phyloP scores from a whole-genome alignment of 2,329 filamentous ascomycete species.

The Paraconiothyrium sp. region DNA sequence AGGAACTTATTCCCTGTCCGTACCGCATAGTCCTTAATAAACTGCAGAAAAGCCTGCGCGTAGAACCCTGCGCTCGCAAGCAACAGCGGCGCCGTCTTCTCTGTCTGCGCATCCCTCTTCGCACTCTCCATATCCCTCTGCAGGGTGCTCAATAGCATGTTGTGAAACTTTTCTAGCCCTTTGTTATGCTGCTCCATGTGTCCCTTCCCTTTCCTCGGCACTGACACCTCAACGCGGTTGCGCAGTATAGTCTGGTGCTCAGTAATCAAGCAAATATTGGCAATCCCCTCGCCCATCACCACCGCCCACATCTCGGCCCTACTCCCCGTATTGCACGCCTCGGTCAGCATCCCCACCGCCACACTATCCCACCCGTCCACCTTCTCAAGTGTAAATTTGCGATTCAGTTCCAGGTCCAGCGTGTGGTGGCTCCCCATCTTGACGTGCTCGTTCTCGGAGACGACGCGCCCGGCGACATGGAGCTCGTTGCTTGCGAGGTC shows the following conservation, averaged over 20 bases:
- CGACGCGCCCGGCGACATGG: constrained; percentile 73
- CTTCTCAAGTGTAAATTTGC: constrained; percentile 90
- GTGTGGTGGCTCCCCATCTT: constrained; percentile 75
- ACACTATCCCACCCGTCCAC: constrained; percentile 87
- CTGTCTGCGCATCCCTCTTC: constrained; percentile 18
- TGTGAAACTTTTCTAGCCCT: constrained; percentile 80
- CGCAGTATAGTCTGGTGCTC: constrained; percentile 81
- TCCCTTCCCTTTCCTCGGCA: constrained; percentile 74
- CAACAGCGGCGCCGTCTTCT: constrained; percentile 69
- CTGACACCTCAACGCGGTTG: constrained; percentile 71
- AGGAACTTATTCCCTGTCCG: constrained; percentile 78
- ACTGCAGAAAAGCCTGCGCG: constrained; percentile 80
- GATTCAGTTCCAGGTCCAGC: constrained; percentile 84
- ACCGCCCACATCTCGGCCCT: constrained; percentile 87
- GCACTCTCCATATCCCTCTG: constrained; percentile 79
- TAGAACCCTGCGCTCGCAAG: constrained; percentile 91
- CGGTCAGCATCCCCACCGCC: constrained; percentile 77
- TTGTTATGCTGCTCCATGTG: constrained; percentile 71
- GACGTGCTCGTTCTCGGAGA: constrained; percentile 72
- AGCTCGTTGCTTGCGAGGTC: constrained; percentile 73
- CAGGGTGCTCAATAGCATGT: constrained; percentile 78
- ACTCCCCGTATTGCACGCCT: constrained; percentile 80
- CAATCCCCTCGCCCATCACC: constrained; percentile 89
- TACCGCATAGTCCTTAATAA: constrained; percentile 70
- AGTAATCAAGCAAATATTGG: constrained; percentile 84